These are phyloP conservation scores for Pichia manshurica DNA, from an alignment of 805 yeast species.

Conservation along the genomic window DNA sequence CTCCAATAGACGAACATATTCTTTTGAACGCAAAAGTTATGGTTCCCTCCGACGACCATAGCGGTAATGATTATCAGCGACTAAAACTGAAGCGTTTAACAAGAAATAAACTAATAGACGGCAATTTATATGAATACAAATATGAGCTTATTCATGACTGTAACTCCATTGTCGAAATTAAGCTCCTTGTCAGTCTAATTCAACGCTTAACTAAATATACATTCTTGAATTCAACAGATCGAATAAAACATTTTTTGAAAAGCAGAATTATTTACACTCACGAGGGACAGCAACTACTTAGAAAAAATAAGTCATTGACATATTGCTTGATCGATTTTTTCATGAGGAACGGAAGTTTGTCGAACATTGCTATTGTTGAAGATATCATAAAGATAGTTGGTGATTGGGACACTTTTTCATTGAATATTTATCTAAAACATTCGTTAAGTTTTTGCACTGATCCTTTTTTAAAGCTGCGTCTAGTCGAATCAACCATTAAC, in stretches of 20 bases:
- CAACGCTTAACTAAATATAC: constrained; percentile 5
- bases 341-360: constrained; percentile 1
- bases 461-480: background rate
- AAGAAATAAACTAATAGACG: background rate
- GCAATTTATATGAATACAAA: constrained; percentile 2
- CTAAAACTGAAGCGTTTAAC: background rate
- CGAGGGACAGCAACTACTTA: background rate
- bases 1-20: constrained; percentile 2
- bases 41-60: background rate
- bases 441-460: background rate
- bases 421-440: constrained; percentile 10
- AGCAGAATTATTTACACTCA: constrained; percentile 10
- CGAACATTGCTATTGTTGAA: constrained; percentile 1
- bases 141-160: constrained; percentile 5
- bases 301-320: background rate
- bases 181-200: constrained; percentile 1
- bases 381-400: background rate
- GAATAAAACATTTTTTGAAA: constrained; percentile 8
- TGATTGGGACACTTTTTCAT: constrained; percentile 5
- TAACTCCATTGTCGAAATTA: constrained; percentile 6
- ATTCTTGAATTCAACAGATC: constrained; percentile 9
- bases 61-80: background rate
- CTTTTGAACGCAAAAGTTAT: background rate
- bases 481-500: background rate
- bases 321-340: constrained; percentile 9